phyloP scores from a whole-genome alignment of 1,139 yeast genomes.

The Sugiyamaella castrensis region DNA sequence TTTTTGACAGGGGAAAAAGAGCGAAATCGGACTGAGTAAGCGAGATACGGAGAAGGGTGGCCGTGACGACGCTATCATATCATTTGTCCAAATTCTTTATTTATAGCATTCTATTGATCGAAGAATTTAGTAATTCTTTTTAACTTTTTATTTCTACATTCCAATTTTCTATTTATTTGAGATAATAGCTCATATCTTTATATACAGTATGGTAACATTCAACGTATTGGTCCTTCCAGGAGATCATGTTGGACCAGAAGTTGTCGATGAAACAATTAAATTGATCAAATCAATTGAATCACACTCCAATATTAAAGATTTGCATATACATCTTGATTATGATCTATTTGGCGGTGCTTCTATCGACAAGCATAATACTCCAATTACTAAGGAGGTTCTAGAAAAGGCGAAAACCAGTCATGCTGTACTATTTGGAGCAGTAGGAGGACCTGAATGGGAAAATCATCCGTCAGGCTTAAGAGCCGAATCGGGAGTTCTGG shows the following conservation, averaged over 20 bases:
- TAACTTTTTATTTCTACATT: no score
- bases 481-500: conserved; percentile 81
- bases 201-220: conserved; percentile 36
- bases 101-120: no score
- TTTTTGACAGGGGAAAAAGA: no score
- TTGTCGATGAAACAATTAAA: conserved; percentile 78
- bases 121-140: no score
- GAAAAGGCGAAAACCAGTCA: conserved; percentile 72
- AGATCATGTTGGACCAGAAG: conserved; percentile 87
- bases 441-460: conserved; percentile 96
- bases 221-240: conserved; percentile 82
- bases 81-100: no score
- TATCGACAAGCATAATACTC: conserved; percentile 83
- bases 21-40: no score
- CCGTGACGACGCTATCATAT: no score
- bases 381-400: conserved; percentile 73
- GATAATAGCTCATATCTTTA: background rate
- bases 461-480: conserved; percentile 53
- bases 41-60: no score
- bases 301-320: conserved; percentile 31
- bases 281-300: conserved; percentile 68
- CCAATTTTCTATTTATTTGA: no score
- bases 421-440: conserved; percentile 90
- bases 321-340: conserved; percentile 62
- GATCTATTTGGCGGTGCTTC: conserved; percentile 92